Percentiles rank a stretch among this genome's conserved stretches.
phyloP scores from a whole-genome alignment of 1,284 basidiomycete species.

The Irpex lacteus region DNA sequence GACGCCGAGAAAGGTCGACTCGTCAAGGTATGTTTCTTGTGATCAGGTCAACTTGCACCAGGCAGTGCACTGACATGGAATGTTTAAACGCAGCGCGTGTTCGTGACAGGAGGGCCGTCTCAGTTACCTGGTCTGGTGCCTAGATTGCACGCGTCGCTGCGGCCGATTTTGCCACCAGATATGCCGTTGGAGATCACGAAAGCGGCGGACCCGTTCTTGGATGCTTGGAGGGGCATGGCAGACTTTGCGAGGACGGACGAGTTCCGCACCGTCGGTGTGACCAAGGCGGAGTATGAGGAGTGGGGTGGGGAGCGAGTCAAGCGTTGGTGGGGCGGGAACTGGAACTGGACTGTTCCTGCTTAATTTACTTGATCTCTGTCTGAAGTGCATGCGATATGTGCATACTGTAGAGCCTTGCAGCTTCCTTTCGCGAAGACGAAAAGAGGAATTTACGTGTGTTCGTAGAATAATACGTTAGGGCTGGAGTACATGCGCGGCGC shows the following conservation, averaged over 20 bases:
- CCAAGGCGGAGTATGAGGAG: slow-evolving; percentile 87
- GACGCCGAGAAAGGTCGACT: slow-evolving; percentile 49
- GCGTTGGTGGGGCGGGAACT: slow-evolving; percentile 84
- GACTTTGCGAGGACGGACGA: slow-evolving; percentile 68
- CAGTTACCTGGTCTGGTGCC: slow-evolving; percentile 69
- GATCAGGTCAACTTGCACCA: not conserved
- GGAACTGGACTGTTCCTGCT: slow-evolving; percentile 46
- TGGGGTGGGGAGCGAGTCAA: slow-evolving; percentile 81
- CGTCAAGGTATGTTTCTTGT: slow-evolving; percentile 25
- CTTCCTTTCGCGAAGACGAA: not conserved
- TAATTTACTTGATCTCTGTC: not conserved
- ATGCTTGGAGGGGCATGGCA: slow-evolving; percentile 95
- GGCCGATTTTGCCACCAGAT: slow-evolving; percentile 80
- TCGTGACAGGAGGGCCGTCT: slow-evolving; percentile 84
- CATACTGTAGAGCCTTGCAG: not conserved
- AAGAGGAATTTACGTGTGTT: slow-evolving; percentile 15
- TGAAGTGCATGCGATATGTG: not conserved
- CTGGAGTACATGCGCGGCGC: slow-evolving; percentile 11
- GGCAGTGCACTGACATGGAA: not conserved
- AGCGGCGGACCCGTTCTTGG: slow-evolving; percentile 67
- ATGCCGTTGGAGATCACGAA: slow-evolving; percentile 61
- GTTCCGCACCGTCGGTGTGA: slow-evolving; percentile 57
- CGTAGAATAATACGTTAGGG: slow-evolving; percentile 19
- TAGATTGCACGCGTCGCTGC: slow-evolving; percentile 69
- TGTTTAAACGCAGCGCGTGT: slow-evolving; percentile 71